Evolutionary conservation across 768 basidiomycete species (phyloP), one percentile per base, ranked within the genome.

Genomic region (Peribolospora baueri): DNA sequence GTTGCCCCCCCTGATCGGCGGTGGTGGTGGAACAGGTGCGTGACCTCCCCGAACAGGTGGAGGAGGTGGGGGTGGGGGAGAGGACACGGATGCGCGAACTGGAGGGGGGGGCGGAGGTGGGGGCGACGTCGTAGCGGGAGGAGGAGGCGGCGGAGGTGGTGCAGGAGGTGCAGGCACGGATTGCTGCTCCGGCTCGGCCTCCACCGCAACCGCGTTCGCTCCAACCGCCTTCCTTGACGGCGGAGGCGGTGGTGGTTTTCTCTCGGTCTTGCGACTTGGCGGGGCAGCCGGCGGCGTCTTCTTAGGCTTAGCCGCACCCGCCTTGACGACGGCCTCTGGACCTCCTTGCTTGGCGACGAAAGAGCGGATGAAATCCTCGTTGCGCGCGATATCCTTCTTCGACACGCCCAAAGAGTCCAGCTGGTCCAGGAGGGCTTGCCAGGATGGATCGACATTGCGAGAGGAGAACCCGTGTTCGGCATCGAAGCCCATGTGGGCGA

Each of bases 401-500:
- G 36, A 14, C 39, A 95, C 68, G 0, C 87, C 87, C 5, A 64
- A 72, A 68, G 48, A 69, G 57, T 79, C 75, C 5, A 95, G 73
- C 56, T 76, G 71, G 6, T 69, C 72, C 3, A 95, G 71, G 55
- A 97, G 68, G 1, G 76, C 70, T 48, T 76, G 71, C 91, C 91
- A 97, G 4, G 81, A 84, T 1, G 84, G 77, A 66, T 98, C 91
- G 5, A 98, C 83, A 53, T 84, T 84, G 11, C 72, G 74, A 0
- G 81, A 83, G 0, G 79, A 81, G 67, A 86, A 95, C 3, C 91
- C 91, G 37, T 78, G 76, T 60, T 91, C 79, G 0, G 75, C 66
- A 62, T 93, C 84, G 66, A 81, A 93, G 9, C 88, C 90, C 83
- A 98, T 91, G 65, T 95, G 90, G 0, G 82, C 86, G 48, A 93